phyloP scores from a whole-genome alignment of 1,139 yeast genomes.

The Zygoascus sp. region DNA sequence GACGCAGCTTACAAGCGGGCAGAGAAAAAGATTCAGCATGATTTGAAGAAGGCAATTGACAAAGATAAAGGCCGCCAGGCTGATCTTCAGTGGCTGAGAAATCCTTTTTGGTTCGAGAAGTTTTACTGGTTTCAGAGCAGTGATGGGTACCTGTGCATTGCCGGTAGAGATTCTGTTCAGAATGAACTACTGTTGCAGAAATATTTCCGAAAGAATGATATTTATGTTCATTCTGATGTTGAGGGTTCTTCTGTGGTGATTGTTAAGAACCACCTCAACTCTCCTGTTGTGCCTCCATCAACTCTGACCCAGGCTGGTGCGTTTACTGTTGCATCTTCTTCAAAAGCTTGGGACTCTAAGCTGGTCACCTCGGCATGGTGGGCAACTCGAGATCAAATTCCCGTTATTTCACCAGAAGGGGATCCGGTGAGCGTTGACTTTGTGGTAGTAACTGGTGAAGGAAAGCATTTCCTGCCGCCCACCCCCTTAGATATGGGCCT shows the following conservation, averaged over 20 bases:
- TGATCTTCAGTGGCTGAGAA: conserved; percentile 59
- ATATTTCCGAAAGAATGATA: conserved; percentile 67
- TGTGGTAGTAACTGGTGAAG: conserved; percentile 51
- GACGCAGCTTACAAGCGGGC: conserved; percentile 78
- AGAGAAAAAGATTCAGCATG: conserved; percentile 70
- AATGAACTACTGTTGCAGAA: conserved; percentile 77
- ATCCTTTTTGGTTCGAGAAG: conserved; percentile 88
- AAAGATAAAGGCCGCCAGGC: conserved; percentile 48
- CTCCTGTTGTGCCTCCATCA: conserved; percentile 65
- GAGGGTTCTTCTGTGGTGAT: conserved; percentile 74
- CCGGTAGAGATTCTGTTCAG: conserved; percentile 83
- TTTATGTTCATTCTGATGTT: conserved; percentile 68
- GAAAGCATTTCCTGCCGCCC: conserved; percentile 70
- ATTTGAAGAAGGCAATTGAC: conserved; percentile 62
- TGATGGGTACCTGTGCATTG: conserved; percentile 82
- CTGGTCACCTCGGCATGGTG: conserved; percentile 81
- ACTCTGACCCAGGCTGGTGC: conserved; percentile 89
- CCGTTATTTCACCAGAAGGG: conserved; percentile 64
- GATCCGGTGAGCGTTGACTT: conserved; percentile 61
- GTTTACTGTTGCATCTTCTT: conserved; percentile 65
- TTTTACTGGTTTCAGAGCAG: conserved; percentile 87
- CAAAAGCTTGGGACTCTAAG: conserved; percentile 87
- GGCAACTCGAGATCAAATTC: conserved; percentile 59
- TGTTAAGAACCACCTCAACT: conserved; percentile 62
- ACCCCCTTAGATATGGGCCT: conserved; percentile 85